Base-by-base conservation (phyloP, 2,329 filamentous ascomycete species). In the Aspergillus pseudoterreus region DNA sequence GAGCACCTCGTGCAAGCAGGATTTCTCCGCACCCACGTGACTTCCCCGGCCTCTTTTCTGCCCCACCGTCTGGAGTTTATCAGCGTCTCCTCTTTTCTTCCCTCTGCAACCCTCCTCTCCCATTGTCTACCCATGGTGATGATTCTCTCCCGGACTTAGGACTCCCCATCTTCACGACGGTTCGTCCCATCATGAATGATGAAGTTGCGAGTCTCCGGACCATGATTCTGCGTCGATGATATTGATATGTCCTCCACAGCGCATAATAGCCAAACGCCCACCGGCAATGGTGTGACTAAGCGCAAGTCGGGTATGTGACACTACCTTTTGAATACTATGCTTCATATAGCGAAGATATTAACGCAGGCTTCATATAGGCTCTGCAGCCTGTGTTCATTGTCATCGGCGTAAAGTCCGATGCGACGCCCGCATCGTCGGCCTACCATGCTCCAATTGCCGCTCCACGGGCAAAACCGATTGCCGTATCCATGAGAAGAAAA, bases 391-490 rank as follows among this genome's bases (percentile, higher is more conserved):
- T 53, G 63, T 76, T 38, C 69, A 72, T 53, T 80, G 77, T 48
- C 77, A 80, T 62, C 74, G 72, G 45, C 73, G 77, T 51, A 80
- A 80, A 61, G 73, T 80, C 45, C 74, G 75, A 54, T 80, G 77
- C 55, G 78, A 80, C 62, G 73, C 78, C 42, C 70, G 76, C 49
- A 57, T 68, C 17, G 73, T 75, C 30, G 77, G 77, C 12, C 57
- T 72, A 1, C 77, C 77, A 0, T 80, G 77, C 57, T 74, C 77
- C 47, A 78, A 78, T 55, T 80, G 77, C 52, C 67, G 67, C 32
- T 65, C 69, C 21, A 72, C 75, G 32, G 66, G 71, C 15, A 71
- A 71, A 48, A 44, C 62, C 12, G 72, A 73, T 49, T 80, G 77
- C 51, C 71, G 66, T 30, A 72, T 79, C 24, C 78, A 78, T 53